Evolutionary conservation across 495 filamentous ascomycete genomes (phyloP).

Genomic region (Daldinia grandis): DNA sequence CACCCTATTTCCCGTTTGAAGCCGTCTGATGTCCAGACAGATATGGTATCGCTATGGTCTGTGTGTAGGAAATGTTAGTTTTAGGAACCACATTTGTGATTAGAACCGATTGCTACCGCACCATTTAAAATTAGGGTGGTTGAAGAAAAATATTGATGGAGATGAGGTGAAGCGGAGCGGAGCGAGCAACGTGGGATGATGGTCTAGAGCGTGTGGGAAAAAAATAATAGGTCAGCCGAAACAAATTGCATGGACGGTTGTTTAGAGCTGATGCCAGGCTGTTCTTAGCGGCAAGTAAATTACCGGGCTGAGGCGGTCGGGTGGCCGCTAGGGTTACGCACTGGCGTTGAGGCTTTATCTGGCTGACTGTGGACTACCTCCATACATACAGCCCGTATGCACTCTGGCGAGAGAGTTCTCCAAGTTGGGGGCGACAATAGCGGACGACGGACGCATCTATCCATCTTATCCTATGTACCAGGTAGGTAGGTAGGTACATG

Average conservation of each 20-base stretch:
- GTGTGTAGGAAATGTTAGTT: constrained; percentile 8
- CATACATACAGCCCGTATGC: not conserved
- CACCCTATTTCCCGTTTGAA: constrained; percentile 23
- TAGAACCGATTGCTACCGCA: constrained; percentile 35
- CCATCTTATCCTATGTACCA: constrained; percentile 12
- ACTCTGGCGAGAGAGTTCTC: constrained; percentile 11
- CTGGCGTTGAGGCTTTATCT: constrained; percentile 37
- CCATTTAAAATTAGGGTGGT: constrained; percentile 39
- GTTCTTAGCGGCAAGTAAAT: constrained; percentile 43
- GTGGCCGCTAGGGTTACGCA: constrained; percentile 17
- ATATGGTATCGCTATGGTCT: constrained; percentile 16
- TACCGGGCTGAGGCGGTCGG: constrained; percentile 44
- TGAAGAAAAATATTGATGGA: constrained; percentile 14
- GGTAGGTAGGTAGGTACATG: constrained; percentile 12
- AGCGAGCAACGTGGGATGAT: constrained; percentile 37
- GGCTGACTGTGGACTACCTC: not conserved
- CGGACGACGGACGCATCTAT: constrained; percentile 1
- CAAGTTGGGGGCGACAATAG: constrained; percentile 21
- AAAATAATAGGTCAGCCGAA: constrained; percentile 42
- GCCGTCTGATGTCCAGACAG: constrained; percentile 29
- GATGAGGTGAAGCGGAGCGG: constrained; percentile 32
- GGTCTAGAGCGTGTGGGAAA: constrained; percentile 40
- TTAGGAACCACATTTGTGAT: constrained; percentile 12
- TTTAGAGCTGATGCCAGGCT: constrained; percentile 43
- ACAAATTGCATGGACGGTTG: constrained; percentile 36